Base-by-base conservation (phyloP, 768 basidiomycete genomes). In the Russula dissimulans region DNA sequence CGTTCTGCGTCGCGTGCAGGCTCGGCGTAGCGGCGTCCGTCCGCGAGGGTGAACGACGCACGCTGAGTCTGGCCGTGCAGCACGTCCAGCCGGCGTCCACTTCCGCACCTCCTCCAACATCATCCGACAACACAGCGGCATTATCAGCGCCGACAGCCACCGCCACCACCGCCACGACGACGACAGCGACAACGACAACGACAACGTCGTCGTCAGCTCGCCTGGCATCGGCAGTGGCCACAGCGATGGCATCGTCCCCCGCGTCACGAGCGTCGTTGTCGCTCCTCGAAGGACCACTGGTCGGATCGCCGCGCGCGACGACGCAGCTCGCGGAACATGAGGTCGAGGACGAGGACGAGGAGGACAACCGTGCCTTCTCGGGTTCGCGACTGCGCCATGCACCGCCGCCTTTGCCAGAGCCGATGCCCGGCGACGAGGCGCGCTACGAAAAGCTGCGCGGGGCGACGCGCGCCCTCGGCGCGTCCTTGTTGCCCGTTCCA, bases 61-160 rank as follows among this genome's bases (percentile, higher is more conserved):
- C 74, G 6, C 64, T 85, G 31, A 71, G 71, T 12, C 70, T 91
- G 31, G 85, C 78, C 17, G 76, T 90, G 7, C 90, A 92, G 66
- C 86, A 87, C 65, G 71, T 88, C 14, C 77, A 79, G 46, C 22
- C 22, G 22, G 77, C 78, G 18, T 74, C 70, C 7, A 62, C 22
- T 26, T 26, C 22, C 22, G 22, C 22, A 26, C 22, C 2, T 26
- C 22, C 2, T 26, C 22, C 22, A 26, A 26, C 22, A 26, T 26
- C 2, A 26, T 26, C 22, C 22, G 1, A 26, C 22, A 26, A 26
- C 22, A 26, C 22, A 26, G 22, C 66, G 5, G 62, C 70, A 46
- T 56, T 70, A 3, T 5, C 26, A n/a, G 18, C 43, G 17, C 32
- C 18, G 0, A 48, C 4, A 26, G 6, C 15, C 31, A 14, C 44